Conservation (phyloP, 805 yeast genomes). For the Candida oleophila region DNA sequence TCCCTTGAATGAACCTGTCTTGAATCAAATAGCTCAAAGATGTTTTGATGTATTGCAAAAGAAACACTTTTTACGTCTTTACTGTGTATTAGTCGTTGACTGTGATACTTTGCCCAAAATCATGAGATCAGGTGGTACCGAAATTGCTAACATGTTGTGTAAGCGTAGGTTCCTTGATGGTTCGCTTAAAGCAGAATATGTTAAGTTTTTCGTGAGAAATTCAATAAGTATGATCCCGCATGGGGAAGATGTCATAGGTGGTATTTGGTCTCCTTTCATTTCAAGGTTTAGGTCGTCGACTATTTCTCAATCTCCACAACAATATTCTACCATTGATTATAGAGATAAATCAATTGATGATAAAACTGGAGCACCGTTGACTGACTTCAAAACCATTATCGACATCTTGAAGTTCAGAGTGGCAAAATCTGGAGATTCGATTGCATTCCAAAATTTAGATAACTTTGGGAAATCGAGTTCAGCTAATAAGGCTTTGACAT, state of each 20-base stretch:
- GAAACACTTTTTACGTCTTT: slow-evolving; percentile 71
- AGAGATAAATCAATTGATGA: slow-evolving; percentile 76
- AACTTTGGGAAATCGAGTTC: slow-evolving; percentile 32
- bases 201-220: slow-evolving; percentile 69
- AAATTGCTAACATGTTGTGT: slow-evolving; percentile 87
- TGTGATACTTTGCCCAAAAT: slow-evolving; percentile 84
- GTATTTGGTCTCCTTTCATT: slow-evolving; percentile 79
- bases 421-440: slow-evolving; percentile 68
- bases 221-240: slow-evolving; percentile 66
- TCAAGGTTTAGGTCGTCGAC: slow-evolving; percentile 64
- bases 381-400: slow-evolving; percentile 67
- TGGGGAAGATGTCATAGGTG: slow-evolving; percentile 76
- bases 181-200: slow-evolving; percentile 71
- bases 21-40: slow-evolving; percentile 42
- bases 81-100: slow-evolving; percentile 78
- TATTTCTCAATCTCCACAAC: slow-evolving; percentile 64
- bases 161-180: slow-evolving; percentile 78
- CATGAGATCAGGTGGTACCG: slow-evolving; percentile 79
- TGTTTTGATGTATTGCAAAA: slow-evolving; percentile 43
- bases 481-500: slow-evolving; percentile 39
- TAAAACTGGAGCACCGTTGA: slow-evolving; percentile 68
- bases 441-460: slow-evolving; percentile 60
- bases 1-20: slow-evolving; percentile 42
- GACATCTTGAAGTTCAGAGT: slow-evolving; percentile 82
- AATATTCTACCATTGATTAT: slow-evolving; percentile 78